Evolutionary conservation across 2,329 filamentous ascomycete genomes (phyloP), one percentile per base, ranked within the genome.

Genomic region (Hirsutella thompsonii): DNA sequence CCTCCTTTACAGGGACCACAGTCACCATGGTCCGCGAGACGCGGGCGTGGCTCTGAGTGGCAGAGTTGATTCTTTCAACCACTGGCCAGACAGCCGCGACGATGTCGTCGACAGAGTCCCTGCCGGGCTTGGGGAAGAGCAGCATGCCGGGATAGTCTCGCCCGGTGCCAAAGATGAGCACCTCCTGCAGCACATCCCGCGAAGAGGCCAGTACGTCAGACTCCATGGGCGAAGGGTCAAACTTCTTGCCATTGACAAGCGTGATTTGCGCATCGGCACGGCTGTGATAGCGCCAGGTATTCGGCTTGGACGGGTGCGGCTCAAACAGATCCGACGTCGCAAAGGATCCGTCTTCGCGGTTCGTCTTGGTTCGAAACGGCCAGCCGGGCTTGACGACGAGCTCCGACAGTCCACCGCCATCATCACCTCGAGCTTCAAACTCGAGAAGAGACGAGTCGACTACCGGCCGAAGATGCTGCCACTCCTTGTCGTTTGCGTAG

Each of bases 171-270:
- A 83, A 81, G 9, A 83, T 66, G 19, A 82, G 55, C 0, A 70
- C 70, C 42, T 81, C 76, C 2, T 60, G 53, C 1, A 81, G 48
- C 1, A 68, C 21, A 2, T 55, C 47, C n/a, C n/a, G n/a, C 3
- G 39, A 36, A 10, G 54, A 53, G 0, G 65, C 67, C 1, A 66
- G 55, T 4, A 82, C 66, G 0, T 62, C 64, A 2, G 66, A 69
- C 53, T 83, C 79, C 3, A 82, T 53, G 0, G 73, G 71, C 2
- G 71, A 69, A 1, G 79, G 78, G 47, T 82, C 76, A 44, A 83
- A 81, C 48, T 83, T 83, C 60, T 82, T 81, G 2, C 79, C 79
- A 6, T 77, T 83, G 9, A 74, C 60, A 4, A 83, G 63, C 0
- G 72, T 74, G 29, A 83, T 66, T 40, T 76, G 76, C 3, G 73